Evolutionary conservation across 352 stramenopile species (phyloP).

Genomic region (Plasmopara muralis): DNA sequence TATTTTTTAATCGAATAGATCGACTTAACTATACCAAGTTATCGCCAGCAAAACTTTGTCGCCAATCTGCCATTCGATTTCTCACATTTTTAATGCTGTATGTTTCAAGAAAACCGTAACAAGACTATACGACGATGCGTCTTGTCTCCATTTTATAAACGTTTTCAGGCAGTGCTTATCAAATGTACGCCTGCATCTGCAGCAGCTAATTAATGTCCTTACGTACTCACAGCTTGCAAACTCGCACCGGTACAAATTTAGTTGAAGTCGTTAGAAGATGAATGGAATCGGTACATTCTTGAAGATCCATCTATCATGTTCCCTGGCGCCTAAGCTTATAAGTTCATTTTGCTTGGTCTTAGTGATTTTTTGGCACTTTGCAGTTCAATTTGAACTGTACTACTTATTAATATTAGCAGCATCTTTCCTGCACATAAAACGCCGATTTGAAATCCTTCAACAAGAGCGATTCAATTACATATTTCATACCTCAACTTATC

Average conservation of each 20-base stretch:
- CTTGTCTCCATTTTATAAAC: neutral
- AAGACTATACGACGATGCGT: constrained; percentile 2
- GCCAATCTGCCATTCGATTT: neutral
- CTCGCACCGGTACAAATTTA: neutral
- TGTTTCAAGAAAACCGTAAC: constrained; percentile 7
- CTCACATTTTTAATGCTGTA: constrained; percentile 2
- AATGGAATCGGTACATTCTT: constrained; percentile 3
- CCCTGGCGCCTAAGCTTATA: neutral
- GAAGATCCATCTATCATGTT: neutral
- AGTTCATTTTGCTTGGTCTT: too few species aligned
- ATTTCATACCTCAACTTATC: too few species aligned
- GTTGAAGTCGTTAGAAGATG: neutral
- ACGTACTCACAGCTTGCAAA: neutral
- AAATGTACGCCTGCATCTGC: constrained; percentile 2
- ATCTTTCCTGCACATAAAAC: too few species aligned
- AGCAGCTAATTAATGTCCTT: constrained; percentile 1
- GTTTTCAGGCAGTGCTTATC: neutral
- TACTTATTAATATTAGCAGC: too few species aligned
- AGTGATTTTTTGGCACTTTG: too few species aligned
- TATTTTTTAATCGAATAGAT: constrained; percentile 2
- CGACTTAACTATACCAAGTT: neutral
- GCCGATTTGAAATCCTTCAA: too few species aligned
- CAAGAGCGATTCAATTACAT: too few species aligned
- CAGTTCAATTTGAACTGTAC: too few species aligned
- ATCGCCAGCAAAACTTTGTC: neutral